phyloP scores from a whole-genome alignment of 495 filamentous ascomycete species.

The Aspergillus conjunctus region DNA sequence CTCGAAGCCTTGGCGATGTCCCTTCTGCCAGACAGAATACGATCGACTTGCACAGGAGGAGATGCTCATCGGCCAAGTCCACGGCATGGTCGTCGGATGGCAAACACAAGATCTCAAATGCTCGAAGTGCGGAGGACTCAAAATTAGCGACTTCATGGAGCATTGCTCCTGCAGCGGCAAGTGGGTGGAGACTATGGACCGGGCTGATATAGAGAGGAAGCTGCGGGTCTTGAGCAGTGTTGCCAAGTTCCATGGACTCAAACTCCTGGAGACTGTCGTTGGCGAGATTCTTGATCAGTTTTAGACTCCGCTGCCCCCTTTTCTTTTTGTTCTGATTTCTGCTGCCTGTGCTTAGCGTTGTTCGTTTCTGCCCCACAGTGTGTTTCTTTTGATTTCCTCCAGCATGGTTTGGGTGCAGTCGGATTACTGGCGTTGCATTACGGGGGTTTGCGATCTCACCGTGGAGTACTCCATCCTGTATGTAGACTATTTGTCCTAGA shows the following conservation, averaged over 20 bases:
- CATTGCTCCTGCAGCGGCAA: slow-evolving; percentile 89
- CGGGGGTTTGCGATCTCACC: background rate
- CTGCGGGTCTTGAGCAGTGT: slow-evolving; percentile 72
- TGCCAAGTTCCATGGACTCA: slow-evolving; percentile 74
- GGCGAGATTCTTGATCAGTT: slow-evolving; percentile 55
- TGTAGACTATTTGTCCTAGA: background rate
- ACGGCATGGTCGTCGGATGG: slow-evolving; percentile 77
- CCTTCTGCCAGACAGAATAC: slow-evolving; percentile 73
- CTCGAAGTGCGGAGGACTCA: slow-evolving; percentile 50
- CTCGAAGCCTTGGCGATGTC: slow-evolving; percentile 71
- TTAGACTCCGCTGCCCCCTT: slow-evolving; percentile 15
- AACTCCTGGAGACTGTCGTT: slow-evolving; percentile 77
- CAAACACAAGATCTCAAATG: slow-evolving; percentile 90
- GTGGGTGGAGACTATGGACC: slow-evolving; percentile 73
- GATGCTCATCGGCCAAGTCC: slow-evolving; percentile 72
- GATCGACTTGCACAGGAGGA: slow-evolving; percentile 81
- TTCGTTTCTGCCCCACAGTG: background rate
- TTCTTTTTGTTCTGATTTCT: slow-evolving; percentile 19
- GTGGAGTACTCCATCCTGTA: background rate
- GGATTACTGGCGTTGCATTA: background rate
- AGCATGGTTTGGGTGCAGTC: slow-evolving; percentile 2
- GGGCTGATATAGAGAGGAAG: slow-evolving; percentile 65
- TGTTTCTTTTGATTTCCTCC: background rate
- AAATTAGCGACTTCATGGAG: slow-evolving; percentile 93
- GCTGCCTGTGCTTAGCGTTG: slow-evolving; percentile 7